A percentile compares a stretch with the other conserved stretches of the same genome.
These are phyloP conservation scores for Leccinum pachyderme DNA, from an alignment of 1,284 basidiomycete genomes.

Conservation along the genomic window DNA sequence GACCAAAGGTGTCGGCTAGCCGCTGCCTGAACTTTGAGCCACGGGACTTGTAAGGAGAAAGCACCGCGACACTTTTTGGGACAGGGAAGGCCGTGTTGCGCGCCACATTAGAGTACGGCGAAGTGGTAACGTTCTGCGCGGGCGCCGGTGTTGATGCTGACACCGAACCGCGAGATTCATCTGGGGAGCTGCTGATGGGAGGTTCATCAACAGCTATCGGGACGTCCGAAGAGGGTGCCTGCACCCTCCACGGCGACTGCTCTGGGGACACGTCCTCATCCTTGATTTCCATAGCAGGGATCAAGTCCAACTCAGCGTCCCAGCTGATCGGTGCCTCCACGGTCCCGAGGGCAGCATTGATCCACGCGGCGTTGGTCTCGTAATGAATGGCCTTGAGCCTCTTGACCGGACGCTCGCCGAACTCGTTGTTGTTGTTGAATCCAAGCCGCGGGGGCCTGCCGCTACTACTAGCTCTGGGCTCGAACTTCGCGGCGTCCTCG, in stretches of 20 bases:
- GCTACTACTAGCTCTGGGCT: not conserved
- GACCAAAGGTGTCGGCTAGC: constrained; percentile 21
- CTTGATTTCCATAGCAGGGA: not conserved
- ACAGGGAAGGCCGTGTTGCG: not conserved
- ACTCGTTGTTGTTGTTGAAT: constrained; percentile 13
- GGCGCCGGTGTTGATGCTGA: not conserved
- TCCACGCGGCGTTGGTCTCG: constrained; percentile 14
- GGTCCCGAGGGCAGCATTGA: constrained; percentile 29
- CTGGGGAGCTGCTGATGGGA: not conserved
- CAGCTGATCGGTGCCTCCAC: constrained; percentile 20
- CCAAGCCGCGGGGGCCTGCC: not conserved
- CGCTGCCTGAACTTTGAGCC: constrained; percentile 22
- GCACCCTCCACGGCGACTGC: not conserved
- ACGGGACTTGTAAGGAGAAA: constrained; percentile 20
- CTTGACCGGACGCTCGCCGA: constrained; percentile 15
- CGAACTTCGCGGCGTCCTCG: constrained; percentile 3
- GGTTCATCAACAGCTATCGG: not conserved
- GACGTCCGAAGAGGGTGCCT: not conserved
- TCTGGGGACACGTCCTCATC: not conserved
- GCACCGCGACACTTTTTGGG: not conserved
- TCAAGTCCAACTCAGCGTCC: constrained; percentile 12
- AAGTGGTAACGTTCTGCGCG: not conserved
- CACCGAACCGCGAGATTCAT: not conserved
- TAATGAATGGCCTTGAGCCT: constrained; percentile 23
- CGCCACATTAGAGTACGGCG: not conserved